Percentiles rank a stretch among this genome's conserved stretches.
phyloP scores from a whole-genome alignment of 2,329 filamentous ascomycete species.

The Apiospora aurea region DNA sequence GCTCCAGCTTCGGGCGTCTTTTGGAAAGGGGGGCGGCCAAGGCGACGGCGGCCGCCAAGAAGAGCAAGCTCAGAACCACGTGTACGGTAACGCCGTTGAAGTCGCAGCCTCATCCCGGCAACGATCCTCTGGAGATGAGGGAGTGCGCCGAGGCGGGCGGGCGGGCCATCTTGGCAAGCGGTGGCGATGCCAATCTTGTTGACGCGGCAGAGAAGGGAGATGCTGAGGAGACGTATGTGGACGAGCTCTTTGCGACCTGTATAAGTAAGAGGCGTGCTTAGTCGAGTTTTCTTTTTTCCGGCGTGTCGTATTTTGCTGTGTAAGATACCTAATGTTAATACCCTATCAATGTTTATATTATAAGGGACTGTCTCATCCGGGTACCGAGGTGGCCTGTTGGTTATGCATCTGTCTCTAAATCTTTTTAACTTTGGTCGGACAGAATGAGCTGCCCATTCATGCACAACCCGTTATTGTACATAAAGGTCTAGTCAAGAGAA shows the following conservation, averaged over 20 bases:
- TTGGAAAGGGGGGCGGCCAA: neutral
- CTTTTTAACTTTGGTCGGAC: neutral
- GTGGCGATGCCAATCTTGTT: neutral
- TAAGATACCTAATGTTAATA: neutral
- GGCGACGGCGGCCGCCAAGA: neutral
- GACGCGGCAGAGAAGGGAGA: neutral
- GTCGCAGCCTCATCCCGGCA: neutral
- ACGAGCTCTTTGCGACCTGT: neutral
- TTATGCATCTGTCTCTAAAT: no score
- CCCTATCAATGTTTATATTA: neutral
- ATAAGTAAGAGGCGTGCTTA: neutral
- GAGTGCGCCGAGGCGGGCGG: neutral
- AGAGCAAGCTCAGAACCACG: neutral
- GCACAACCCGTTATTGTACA: neutral
- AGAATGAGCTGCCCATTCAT: neutral
- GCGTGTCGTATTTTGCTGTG: neutral
- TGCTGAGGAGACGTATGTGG: slow-evolving; percentile 5
- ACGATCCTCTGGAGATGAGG: neutral
- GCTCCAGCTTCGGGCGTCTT: neutral
- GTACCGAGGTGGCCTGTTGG: no score
- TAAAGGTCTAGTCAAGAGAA: no score
- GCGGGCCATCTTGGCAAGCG: neutral
- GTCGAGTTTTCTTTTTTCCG: neutral
- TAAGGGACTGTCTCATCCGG: no score
- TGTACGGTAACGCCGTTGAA: neutral